These are phyloP conservation scores for Tuber indicum DNA, from an alignment of 495 filamentous ascomycete species.

Conservation along the genomic window DNA sequence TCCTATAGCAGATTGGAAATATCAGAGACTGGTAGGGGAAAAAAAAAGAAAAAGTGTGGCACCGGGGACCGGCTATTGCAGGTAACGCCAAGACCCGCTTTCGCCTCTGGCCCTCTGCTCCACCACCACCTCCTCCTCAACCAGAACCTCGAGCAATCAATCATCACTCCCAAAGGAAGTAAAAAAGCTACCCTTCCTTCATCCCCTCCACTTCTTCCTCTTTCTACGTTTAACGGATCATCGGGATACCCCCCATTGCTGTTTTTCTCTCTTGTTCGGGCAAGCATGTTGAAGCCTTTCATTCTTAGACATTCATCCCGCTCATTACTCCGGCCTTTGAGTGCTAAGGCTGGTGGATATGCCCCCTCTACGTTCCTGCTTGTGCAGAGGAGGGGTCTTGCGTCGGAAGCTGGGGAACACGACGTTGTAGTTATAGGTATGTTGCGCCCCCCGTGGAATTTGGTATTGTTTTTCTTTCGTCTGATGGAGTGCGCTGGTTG, in stretches of 20 bases:
- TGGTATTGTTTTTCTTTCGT: neutral
- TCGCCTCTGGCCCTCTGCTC: neutral
- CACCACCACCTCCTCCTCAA: neutral
- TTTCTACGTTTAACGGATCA: constrained; percentile 10
- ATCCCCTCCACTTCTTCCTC: constrained; percentile 8
- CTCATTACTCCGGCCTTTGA: constrained; percentile 39
- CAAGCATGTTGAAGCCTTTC: constrained; percentile 39
- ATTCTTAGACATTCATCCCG: constrained; percentile 36
- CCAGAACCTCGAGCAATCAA: constrained; percentile 27
- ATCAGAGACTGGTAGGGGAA: no score
- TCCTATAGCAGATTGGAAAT: neutral
- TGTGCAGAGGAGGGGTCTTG: constrained; percentile 36
- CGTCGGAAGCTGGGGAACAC: constrained; percentile 39
- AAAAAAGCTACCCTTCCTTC: neutral
- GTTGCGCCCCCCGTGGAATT: neutral
- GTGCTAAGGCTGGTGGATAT: constrained; percentile 14
- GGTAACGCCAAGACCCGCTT: constrained; percentile 7
- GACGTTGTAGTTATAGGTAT: constrained; percentile 43
- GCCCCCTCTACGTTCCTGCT: constrained; percentile 36
- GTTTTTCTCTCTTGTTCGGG: constrained; percentile 8
- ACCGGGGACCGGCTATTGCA: constrained; percentile 30
- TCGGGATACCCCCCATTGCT: constrained; percentile 12
- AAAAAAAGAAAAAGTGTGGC: constrained; percentile 12
- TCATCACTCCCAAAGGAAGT: constrained; percentile 28
- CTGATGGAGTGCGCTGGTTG: constrained; percentile 6